A percentile compares a stretch with the other conserved stretches of the same genome.
Conservation (phyloP, 306 rosid genomes). For the Cicer yamashitae region DNA sequence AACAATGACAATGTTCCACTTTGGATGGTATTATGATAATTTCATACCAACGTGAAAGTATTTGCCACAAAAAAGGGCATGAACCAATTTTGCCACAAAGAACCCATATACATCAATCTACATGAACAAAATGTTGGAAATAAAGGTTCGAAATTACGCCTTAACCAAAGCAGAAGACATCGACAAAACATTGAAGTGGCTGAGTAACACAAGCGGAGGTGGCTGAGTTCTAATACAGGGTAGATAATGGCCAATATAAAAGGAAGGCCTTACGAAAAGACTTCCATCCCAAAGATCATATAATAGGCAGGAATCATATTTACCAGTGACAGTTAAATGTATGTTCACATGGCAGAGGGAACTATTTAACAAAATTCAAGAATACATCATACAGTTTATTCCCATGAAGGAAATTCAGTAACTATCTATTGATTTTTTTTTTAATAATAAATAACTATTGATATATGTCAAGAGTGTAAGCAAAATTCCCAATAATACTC, state of each 20-base stretch:
- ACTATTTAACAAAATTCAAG: constrained; percentile 23
- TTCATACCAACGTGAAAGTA: neutral
- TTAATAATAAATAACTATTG: neutral
- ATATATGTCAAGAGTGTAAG: constrained; percentile 10
- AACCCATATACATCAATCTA: neutral
- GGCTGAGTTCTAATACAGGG: constrained; percentile 14
- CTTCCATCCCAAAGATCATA: neutral
- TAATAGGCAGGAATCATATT: constrained; percentile 13
- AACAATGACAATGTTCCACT: neutral
- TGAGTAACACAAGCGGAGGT: constrained; percentile 8
- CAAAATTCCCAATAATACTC: neutral
- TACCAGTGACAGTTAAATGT: neutral
- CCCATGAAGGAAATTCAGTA: constrained; percentile 21
- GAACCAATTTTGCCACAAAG: neutral
- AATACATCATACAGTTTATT: constrained; percentile 11
- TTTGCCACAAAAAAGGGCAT: constrained; percentile 3
- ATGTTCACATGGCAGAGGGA: neutral
- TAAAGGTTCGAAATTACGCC: neutral
- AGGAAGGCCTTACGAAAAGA: neutral
- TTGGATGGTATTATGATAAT: neutral
- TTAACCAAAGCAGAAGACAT: neutral
- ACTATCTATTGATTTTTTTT: neutral
- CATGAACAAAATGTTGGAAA: neutral
- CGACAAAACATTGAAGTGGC: neutral
- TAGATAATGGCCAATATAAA: neutral